A percentile compares a stretch with the other conserved stretches of the same genome.
These are phyloP conservation scores for Infundibulicybe gibba DNA, from an alignment of 768 basidiomycete genomes.

Conservation along the genomic window DNA sequence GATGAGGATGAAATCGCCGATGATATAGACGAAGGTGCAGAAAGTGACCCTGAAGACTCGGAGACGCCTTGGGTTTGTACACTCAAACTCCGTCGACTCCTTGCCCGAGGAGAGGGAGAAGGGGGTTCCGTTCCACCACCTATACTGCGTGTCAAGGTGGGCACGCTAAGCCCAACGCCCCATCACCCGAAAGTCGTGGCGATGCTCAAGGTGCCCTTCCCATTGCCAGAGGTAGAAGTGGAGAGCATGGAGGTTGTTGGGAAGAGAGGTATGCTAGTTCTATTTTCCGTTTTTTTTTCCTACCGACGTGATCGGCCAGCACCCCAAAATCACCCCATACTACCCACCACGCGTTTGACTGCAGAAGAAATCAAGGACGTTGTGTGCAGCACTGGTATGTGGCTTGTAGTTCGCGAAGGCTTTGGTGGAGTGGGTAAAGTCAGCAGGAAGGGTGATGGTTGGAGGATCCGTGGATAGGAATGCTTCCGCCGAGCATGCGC, in stretches of 20 bases:
- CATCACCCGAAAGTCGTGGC: slow-evolving; percentile 96
- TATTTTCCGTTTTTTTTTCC: neutral
- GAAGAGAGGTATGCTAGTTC: too few relatives aligned
- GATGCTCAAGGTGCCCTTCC: slow-evolving; percentile 87
- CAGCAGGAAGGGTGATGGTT: slow-evolving; percentile 74
- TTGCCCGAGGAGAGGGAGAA: slow-evolving; percentile 15
- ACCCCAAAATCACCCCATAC: slow-evolving; percentile 2
- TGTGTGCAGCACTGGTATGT: slow-evolving; percentile 82
- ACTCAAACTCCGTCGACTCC: slow-evolving; percentile 56
- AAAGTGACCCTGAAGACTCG: slow-evolving; percentile 93
- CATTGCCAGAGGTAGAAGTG: slow-evolving; percentile 79
- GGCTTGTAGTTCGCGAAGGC: slow-evolving; percentile 90
- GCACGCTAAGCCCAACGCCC: slow-evolving; percentile 85
- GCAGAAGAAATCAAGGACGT: slow-evolving; percentile 95
- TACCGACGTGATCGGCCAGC: slow-evolving; percentile 1
- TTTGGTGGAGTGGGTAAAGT: slow-evolving; percentile 87
- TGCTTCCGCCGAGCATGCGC: too few relatives aligned
- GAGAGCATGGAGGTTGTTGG: slow-evolving; percentile 44
- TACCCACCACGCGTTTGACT: slow-evolving; percentile 46
- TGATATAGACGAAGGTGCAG: slow-evolving; percentile 59
- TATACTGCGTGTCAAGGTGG: slow-evolving; percentile 61
- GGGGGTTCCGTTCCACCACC: slow-evolving; percentile 9
- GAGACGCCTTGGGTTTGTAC: slow-evolving; percentile 96
- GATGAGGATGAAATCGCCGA: slow-evolving; percentile 4
- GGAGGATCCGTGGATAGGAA: slow-evolving; percentile 61